Evolutionary conservation across 2,329 filamentous ascomycete genomes (phyloP), one percentile per base, ranked within the genome.

Genomic region (Trichophyton simii): DNA sequence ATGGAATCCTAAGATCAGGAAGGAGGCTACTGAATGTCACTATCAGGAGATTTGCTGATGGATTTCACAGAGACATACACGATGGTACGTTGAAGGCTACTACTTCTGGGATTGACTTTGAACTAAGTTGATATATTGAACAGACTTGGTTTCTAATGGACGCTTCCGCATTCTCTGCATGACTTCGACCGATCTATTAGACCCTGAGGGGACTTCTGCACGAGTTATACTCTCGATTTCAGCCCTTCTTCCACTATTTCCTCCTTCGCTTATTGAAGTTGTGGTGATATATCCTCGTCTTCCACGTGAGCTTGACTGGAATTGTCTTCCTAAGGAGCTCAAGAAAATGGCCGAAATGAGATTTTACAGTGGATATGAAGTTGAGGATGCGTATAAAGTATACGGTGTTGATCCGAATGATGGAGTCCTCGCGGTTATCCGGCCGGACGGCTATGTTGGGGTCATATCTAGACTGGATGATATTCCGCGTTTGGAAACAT

Each of bases 371-470:
- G 63, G 69, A 22, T 41, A 28, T 44, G 44, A 50, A n/a, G 15
- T 18, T 15, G 54, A 58, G 31, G 72, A 75, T 65, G 70, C 71
- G 0, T 75, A 75, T 59, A 63, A 63, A 3, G 68, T 67, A 6
- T 76, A 72, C 58, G 74, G 74, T 0, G 72, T 76, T 6, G 60
- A 70, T 58, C 58, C 65, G 1, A 48, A 63, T 3, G 57, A 67
- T 15, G 73, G 73, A 5, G 72, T 68, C 2, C 36, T 75, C 36
- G 69, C 71, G 18, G 68, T 74, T 15, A 65, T 76, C 5, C 69
- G 74, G 20, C 74, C 74, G 0, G 74, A 76, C 67, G 73, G 73
- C 11, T 75, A 74, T 65, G 63, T 75, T 58, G 73, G 73, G 18
- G 60, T 59, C 4, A 44, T 63, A 54, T 68, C 68, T 1, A 66